phyloP scores from a whole-genome alignment of 495 filamentous ascomycete genomes.

The Trichoderma asperelloides region DNA sequence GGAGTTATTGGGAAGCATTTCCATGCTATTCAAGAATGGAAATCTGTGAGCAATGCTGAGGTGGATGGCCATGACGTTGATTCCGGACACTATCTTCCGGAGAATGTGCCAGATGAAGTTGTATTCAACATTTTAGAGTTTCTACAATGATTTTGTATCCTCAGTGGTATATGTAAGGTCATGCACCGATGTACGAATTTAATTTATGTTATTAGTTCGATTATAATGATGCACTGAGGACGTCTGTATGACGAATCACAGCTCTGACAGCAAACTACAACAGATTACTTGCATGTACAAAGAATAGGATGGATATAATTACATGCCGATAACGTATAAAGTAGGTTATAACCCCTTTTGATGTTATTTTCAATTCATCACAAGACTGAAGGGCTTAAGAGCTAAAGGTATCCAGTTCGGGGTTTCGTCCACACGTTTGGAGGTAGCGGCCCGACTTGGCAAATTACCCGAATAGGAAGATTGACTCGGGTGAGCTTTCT shows the following conservation, averaged over 20 bases:
- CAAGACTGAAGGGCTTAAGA: too few relatives aligned
- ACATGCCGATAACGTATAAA: too few relatives aligned
- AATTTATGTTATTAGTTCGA: neutral
- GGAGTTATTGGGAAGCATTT: conserved; percentile 29
- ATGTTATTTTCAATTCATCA: too few relatives aligned
- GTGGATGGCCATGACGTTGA: conserved; percentile 24
- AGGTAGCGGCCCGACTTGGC: neutral
- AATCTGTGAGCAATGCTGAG: conserved; percentile 18
- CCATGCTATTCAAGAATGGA: conserved; percentile 29
- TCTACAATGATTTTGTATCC: neutral
- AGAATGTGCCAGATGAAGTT: conserved; percentile 27
- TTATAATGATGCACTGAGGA: neutral
- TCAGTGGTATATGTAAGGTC: neutral
- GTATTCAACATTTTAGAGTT: conserved; percentile 23
- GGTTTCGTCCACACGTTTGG: too few relatives aligned
- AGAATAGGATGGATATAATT: too few relatives aligned
- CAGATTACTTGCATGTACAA: too few relatives aligned
- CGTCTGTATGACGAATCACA: too few relatives aligned
- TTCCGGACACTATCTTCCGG: conserved; percentile 35
- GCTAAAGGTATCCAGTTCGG: too few relatives aligned
- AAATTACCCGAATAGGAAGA: conserved; percentile 1
- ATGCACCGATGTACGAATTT: neutral
- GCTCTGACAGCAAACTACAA: too few relatives aligned
- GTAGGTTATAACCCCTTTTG: too few relatives aligned
- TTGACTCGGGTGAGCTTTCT: neutral